Evolutionary conservation across 2,329 filamentous ascomycete species (phyloP), one percentile per base, ranked within the genome.

Genomic region (Shiraia bambusicola): DNA sequence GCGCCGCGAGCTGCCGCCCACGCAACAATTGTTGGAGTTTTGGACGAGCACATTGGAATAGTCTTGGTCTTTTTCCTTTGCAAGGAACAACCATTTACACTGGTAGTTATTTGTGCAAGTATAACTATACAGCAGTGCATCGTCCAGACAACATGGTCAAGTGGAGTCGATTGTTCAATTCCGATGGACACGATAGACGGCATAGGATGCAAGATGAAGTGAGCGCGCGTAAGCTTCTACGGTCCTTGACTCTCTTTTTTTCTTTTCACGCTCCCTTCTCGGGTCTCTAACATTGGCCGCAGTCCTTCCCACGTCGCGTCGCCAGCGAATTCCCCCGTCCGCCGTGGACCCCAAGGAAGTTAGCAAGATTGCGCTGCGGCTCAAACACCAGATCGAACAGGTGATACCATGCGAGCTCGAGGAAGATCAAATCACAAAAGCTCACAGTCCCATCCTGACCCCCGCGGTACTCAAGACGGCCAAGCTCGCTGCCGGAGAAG

Each of bases 371-470:
- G 92, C 91, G 17, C 79, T 98, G 12, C 88, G 90, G 42, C 76
- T 98, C 51, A 94, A 92, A 59, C 89, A 94, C 65, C 83, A 95
- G 56, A 83, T 98, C 58, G 90, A 95, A 69, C 81, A 90, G 65
- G 85, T 90, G 40, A 81, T 98, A 17, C 88, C 92, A 1, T 96
- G 88, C 73, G 93, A 98, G 69, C 77, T 98, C 28, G 85, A 93
- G 43, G 82, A 88, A 62, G 76, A 76, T 4, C 75, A 80, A 41
- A 77, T 98, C 62, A 93, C 87, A 3, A 78, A 78, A 36, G 82
- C 92, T 2, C 90, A 97, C 69, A 94, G 88, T 69, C 80, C 82
- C 32, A 77, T 98, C 66, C 89, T 98, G 64, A 96, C 90, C 0
- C 73, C 74, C 2, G 79, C 82, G 45, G 93, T 98, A 11, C 72